Evolutionary conservation across 495 filamentous ascomycete species (phyloP).

Genomic region (Talaromyces nanjingensis): DNA sequence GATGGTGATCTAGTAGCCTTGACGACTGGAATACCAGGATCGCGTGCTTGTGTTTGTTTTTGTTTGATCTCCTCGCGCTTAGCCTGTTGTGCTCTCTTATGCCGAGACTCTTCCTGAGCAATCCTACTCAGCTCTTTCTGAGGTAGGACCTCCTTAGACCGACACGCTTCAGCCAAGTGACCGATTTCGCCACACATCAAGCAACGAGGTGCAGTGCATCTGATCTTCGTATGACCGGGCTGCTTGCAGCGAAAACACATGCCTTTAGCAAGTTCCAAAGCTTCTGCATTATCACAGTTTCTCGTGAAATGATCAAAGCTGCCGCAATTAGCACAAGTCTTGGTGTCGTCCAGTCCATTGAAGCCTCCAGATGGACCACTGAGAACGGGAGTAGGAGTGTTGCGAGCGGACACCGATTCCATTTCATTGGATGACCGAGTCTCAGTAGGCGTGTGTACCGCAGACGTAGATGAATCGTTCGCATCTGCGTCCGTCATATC

Average conservation of each 20-base stretch:
- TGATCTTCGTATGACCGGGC: slow-evolving; percentile 28
- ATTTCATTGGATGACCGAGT: slow-evolving; percentile 14
- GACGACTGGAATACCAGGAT: slow-evolving; percentile 39
- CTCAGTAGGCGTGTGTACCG: slow-evolving; percentile 13
- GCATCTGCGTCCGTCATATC: slow-evolving; percentile 39
- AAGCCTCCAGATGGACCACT: slow-evolving; percentile 39
- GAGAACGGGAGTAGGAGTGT: slow-evolving; percentile 17
- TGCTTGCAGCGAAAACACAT: slow-evolving; percentile 40
- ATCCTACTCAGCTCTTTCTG: slow-evolving; percentile 28
- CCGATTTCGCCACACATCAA: slow-evolving; percentile 40
- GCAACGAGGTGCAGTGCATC: slow-evolving; percentile 38
- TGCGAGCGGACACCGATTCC: slow-evolving; percentile 19
- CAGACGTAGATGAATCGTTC: slow-evolving; percentile 3
- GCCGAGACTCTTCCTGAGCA: slow-evolving; percentile 25
- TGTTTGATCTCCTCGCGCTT: slow-evolving; percentile 32
- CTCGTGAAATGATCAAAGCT: slow-evolving; percentile 40
- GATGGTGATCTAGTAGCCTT: slow-evolving; percentile 24
- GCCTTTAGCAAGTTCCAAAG: slow-evolving; percentile 26
- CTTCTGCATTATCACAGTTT: slow-evolving; percentile 41
- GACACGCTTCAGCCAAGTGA: slow-evolving; percentile 31
- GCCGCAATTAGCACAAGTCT: slow-evolving; percentile 40
- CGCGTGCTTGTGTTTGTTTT: slow-evolving; percentile 38
- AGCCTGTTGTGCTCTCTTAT: slow-evolving; percentile 23
- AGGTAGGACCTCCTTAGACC: slow-evolving; percentile 22
- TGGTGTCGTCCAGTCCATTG: slow-evolving; percentile 35